phyloP scores from a whole-genome alignment of 2,329 filamentous ascomycete species.

The Sarocladium oryzae region DNA sequence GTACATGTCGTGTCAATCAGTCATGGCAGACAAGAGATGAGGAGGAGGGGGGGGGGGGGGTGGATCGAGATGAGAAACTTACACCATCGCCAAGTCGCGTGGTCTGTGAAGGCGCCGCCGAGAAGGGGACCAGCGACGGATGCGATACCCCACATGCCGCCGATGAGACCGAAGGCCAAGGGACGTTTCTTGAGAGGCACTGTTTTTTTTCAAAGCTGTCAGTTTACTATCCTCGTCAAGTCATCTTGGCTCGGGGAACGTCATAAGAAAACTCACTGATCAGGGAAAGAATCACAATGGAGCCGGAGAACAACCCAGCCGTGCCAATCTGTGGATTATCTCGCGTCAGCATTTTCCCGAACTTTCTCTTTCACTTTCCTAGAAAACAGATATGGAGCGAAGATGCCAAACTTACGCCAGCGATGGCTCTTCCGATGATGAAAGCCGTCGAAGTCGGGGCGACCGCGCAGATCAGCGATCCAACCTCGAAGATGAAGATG shows the following conservation, averaged over 20 bases:
- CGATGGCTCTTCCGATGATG: slow-evolving; percentile 45
- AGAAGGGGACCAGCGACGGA: slow-evolving; percentile 43
- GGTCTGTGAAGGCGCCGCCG: slow-evolving; percentile 43
- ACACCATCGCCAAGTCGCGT: slow-evolving; percentile 46
- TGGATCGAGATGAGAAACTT: too few relatives aligned
- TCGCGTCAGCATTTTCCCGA: not conserved
- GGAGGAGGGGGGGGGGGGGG: not conserved
- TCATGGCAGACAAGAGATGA: not conserved
- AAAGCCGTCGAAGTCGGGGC: slow-evolving; percentile 40
- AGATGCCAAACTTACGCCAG: slow-evolving; percentile 24
- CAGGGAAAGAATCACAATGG: slow-evolving; percentile 40
- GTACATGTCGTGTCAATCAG: not conserved
- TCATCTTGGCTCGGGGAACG: slow-evolving; percentile 9
- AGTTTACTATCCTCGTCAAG: slow-evolving; percentile 13
- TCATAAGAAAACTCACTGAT: slow-evolving; percentile 23
- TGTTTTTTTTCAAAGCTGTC: too few relatives aligned
- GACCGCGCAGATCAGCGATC: slow-evolving; percentile 37
- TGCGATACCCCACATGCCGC: slow-evolving; percentile 51
- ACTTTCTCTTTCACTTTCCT: not conserved
- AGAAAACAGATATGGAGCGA: not conserved
- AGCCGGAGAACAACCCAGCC: slow-evolving; percentile 44
- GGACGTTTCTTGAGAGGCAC: slow-evolving; percentile 49
- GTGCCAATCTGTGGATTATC: slow-evolving; percentile 33
- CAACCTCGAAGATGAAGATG: slow-evolving; percentile 37
- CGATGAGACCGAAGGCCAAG: slow-evolving; percentile 47